Percentiles rank a stretch among this genome's conserved stretches.
Conservation (phyloP, 1,139 yeast genomes). For the Taphrina deformans region DNA sequence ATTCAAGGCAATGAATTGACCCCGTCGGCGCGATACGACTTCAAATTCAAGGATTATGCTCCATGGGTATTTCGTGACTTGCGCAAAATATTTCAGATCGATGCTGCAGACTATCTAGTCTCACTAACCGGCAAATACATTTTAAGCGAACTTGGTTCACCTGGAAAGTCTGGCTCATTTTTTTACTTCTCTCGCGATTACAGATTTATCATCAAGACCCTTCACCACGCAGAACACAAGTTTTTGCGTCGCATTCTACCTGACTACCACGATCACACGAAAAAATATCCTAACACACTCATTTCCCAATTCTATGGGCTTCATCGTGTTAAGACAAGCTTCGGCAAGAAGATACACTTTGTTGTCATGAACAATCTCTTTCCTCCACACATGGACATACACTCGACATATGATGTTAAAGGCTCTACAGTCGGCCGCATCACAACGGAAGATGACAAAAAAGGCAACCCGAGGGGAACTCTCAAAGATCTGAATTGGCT, state of each 20-base stretch:
- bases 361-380: slow-evolving; percentile 95
- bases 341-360: slow-evolving; percentile 83
- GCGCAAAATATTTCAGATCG: slow-evolving; percentile 75
- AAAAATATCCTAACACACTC: slow-evolving; percentile 80
- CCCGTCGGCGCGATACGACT: slow-evolving; percentile 90
- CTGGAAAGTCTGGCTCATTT: slow-evolving; percentile 95
- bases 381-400: slow-evolving; percentile 90
- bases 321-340: slow-evolving; percentile 88
- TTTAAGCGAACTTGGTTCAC: slow-evolving; percentile 87
- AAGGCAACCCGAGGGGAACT: slow-evolving; percentile 47
- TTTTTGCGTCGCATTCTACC: slow-evolving; percentile 72
- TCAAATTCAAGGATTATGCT: slow-evolving; percentile 93
- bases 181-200: slow-evolving; percentile 93
- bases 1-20: slow-evolving; percentile 85
- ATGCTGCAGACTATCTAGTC: slow-evolving; percentile 92
- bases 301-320: slow-evolving; percentile 93
- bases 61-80: slow-evolving; percentile 93
- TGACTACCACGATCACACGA: slow-evolving; percentile 78
- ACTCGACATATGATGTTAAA: slow-evolving; percentile 82
- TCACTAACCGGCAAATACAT: slow-evolving; percentile 91
- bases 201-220: slow-evolving; percentile 90
- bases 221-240: slow-evolving; percentile 88
- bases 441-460: slow-evolving; percentile 41
- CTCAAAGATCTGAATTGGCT: slow-evolving; percentile 89
- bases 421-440: slow-evolving; percentile 88